Base-by-base conservation (phyloP, 1,284 basidiomycete genomes). In the Lentinula novae-zelandiae region DNA sequence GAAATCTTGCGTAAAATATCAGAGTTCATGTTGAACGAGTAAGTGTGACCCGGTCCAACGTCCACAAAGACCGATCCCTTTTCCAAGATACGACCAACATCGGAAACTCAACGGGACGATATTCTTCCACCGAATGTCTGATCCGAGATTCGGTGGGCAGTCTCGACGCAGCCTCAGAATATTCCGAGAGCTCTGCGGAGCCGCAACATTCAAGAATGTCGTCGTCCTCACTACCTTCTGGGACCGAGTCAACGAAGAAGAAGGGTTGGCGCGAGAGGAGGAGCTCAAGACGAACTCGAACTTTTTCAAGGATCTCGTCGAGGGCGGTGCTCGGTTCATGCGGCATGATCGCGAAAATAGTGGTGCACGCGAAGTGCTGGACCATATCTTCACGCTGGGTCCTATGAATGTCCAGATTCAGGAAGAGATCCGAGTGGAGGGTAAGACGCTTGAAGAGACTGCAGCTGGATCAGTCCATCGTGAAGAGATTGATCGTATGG, bases 51-150 rank as follows among this genome's bases (percentile, higher is more conserved):
- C 8, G 0, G 40, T 13, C 36, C 31, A 15, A 13, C 27, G 33
- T 7, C 8, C 34, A 31, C 48, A 49, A 12, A 27, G 5, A 27
- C 5, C n/a, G 13, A 46, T 13, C 12, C 20, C n/a, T 7, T 22
- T 50, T 20, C 66, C 49, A 22, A 79, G 78, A 10, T 80, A 80
- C 36, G 42, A 55, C 20, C 66, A 75, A 36, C 66, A 71, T 15
- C 73, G 74, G n/a, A 66, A 71, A 51, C 74, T 72, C 58, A 71
- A 71, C 8, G 78, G 78, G 1, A 68, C 81, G 67, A 70, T 80
- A 46, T 80, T 81, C 67, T 69, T 80, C 69, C 79, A 81, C 61
- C 74, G 78, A 12, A 81, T 81, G 66, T 75, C 79, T 55, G 80
- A 81, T 61, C 65, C 72, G 61, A 66, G 75, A 31, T 71, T 81